Evolutionary conservation across 257 asterid species (phyloP).

Genomic region (Salvia splendens): DNA sequence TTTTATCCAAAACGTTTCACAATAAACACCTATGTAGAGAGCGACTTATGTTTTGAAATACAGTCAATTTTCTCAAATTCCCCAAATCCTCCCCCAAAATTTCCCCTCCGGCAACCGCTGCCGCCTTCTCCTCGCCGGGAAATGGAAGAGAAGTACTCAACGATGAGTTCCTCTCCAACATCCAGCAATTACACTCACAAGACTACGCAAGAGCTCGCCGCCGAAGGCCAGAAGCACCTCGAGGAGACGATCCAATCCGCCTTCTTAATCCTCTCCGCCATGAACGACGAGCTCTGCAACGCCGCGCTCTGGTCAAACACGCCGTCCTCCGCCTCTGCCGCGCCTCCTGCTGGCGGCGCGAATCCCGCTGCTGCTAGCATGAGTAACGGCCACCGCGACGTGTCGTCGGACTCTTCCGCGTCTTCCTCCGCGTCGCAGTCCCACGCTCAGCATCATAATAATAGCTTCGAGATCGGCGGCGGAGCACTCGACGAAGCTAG

Average conservation of each 20-base stretch:
- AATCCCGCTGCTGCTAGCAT: constrained; percentile 21
- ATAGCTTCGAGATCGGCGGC: constrained; percentile 64
- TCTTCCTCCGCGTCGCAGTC: constrained; percentile 42
- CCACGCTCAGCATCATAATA: constrained; percentile 30
- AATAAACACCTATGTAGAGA: too few relatives aligned
- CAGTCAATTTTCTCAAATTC: neutral
- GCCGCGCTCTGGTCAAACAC: constrained; percentile 79
- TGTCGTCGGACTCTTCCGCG: constrained; percentile 37
- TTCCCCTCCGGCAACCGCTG: constrained; percentile 9
- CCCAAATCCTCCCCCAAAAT: neutral
- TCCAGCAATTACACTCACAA: constrained; percentile 37
- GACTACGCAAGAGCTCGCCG: constrained; percentile 56
- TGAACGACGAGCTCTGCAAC: constrained; percentile 91
- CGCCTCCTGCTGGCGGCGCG: constrained; percentile 23
- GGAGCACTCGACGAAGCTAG: constrained; percentile 93
- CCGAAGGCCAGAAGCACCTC: constrained; percentile 69
- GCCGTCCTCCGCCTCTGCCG: constrained; percentile 29
- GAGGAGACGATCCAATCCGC: constrained; percentile 77
- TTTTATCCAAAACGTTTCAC: too few relatives aligned
- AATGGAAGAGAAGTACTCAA: constrained; percentile 54
- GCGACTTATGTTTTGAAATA: neutral
- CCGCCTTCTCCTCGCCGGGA: constrained; percentile 6
- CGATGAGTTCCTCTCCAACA: constrained; percentile 42
- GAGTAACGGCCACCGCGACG: constrained; percentile 39
- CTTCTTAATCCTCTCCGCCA: constrained; percentile 70